Evolutionary conservation across 2,329 filamentous ascomycete genomes (phyloP), one percentile per base, ranked within the genome.

Genomic region (Aspergillus pseudotamarii): DNA sequence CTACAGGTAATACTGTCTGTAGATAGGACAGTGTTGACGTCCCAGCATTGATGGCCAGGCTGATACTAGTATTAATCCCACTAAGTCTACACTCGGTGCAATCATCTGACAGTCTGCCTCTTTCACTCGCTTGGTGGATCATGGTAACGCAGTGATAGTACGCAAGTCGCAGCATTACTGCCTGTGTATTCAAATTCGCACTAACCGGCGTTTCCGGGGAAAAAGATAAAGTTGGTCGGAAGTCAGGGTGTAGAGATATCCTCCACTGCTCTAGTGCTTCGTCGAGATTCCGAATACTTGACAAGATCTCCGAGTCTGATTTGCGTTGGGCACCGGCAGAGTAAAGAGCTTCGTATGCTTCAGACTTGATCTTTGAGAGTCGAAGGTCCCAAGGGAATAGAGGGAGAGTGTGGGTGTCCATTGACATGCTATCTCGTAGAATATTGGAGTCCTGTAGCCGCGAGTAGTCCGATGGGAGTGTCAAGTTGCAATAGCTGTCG

Each of bases 241-340:
- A 78, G 1, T 75, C 67, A 1, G 66, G 61, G 0, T 79, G 79
- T 0, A 86, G 66, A 0, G 82, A 81, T 5, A 77, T 62, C 0
- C 84, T 77, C 84, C 84, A 86, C 10, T 70, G 69, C 55, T 86
- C 84, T 0, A 86, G 71, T 23, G 84, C 80, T 19, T 82, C 80
- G 57, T 86, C 84, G 0, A 86, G 75, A 65, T 82, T 77, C 11
- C 83, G 78, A 9, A 86, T 85, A 11, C 80, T 78, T 2, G 76
- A 73, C 0, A 86, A 70, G 0, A 85, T 69, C 46, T 85, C 80
- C 0, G 82, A 80, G 32, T 84, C 80, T 0, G 81, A 77, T 62
- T 84, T 84, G 3, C 72, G 73, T 3, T 77, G 64, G 0, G 82
- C 78, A 1, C 74, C 66, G 1, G 75, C 72, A 0, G 84, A 84